A percentile compares a stretch with the other conserved stretches of the same genome.
Conservation (phyloP, 352 stramenopile species). For the Globisporangium splendens region DNA sequence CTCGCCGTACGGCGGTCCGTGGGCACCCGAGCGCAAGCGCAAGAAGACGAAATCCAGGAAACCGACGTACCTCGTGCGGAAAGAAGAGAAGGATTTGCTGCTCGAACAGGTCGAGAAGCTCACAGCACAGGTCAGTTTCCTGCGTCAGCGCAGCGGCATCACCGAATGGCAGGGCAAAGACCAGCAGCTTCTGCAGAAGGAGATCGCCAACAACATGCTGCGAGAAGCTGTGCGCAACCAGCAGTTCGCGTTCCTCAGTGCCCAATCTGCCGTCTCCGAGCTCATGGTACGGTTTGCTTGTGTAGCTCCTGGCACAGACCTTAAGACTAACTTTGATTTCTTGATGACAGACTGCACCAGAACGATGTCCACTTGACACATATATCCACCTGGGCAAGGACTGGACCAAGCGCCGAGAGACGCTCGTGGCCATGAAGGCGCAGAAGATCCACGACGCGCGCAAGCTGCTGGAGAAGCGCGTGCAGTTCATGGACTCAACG, state of each 20-base stretch:
- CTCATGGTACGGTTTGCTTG: slow-evolving; percentile 19
- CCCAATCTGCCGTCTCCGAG: slow-evolving; percentile 43
- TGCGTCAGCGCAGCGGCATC: slow-evolving; percentile 24
- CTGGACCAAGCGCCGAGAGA: slow-evolving; percentile 24
- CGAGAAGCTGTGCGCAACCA: slow-evolving; percentile 44
- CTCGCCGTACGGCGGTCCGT: background rate
- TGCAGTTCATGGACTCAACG: slow-evolving; percentile 35
- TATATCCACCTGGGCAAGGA: slow-evolving; percentile 43
- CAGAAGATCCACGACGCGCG: slow-evolving; percentile 44
- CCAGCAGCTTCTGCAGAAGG: slow-evolving; percentile 23
- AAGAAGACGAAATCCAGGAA: slow-evolving; percentile 35
- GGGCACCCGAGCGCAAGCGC: slow-evolving; percentile 8
- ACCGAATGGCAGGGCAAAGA: slow-evolving; percentile 19
- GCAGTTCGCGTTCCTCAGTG: slow-evolving; percentile 37
- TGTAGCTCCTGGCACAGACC: background rate
- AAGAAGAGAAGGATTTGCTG: slow-evolving; percentile 44
- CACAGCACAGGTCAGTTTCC: slow-evolving; percentile 31
- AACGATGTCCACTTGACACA: slow-evolving; percentile 34
- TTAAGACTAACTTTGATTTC: no score
- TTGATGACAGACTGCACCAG: slow-evolving; percentile 13
- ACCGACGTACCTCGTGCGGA: slow-evolving; percentile 45
- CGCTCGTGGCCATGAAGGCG: slow-evolving; percentile 37
- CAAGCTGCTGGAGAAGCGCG: slow-evolving; percentile 41
- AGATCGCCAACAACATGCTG: slow-evolving; percentile 42
- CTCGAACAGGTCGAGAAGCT: slow-evolving; percentile 33